Percentiles rank a stretch among this genome's conserved stretches.
phyloP scores from a whole-genome alignment of 768 basidiomycete genomes.

The Sporobolomyces pararoseus region DNA sequence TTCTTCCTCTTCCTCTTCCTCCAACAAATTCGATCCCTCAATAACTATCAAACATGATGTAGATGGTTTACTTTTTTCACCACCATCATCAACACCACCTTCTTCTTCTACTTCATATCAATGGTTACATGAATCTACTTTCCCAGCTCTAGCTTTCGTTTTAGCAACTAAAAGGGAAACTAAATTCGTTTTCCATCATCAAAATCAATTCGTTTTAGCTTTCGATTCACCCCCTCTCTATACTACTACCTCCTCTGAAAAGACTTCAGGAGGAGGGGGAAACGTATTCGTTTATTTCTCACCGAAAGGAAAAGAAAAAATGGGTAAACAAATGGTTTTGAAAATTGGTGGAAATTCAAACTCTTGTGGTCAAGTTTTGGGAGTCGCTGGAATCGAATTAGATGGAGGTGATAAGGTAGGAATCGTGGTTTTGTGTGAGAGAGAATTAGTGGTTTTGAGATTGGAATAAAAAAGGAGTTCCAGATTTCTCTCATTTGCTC shows the following conservation, averaged over 20 bases:
- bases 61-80: slow-evolving; percentile 64
- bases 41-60: slow-evolving; percentile 68
- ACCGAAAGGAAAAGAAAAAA: slow-evolving; percentile 13
- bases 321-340: slow-evolving; percentile 36
- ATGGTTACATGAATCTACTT: slow-evolving; percentile 79
- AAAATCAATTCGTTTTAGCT: slow-evolving; percentile 48
- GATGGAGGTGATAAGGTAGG: slow-evolving; percentile 11
- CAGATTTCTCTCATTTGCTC: too few relatives aligned
- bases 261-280: slow-evolving; percentile 9
- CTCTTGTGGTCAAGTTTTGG: slow-evolving; percentile 36
- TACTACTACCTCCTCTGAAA: background rate
- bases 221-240: slow-evolving; percentile 35
- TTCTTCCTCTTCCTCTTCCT: slow-evolving; percentile 29
- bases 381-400: slow-evolving; percentile 24
- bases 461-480: too few relatives aligned
- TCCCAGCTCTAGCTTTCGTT: slow-evolving; percentile 85
- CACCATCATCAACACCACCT: slow-evolving; percentile 42
- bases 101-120: background rate
- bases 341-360: slow-evolving; percentile 16
- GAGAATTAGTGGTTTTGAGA: slow-evolving; percentile 29
- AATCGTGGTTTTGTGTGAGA: slow-evolving; percentile 37
- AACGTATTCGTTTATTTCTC: slow-evolving; percentile 41
- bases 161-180: slow-evolving; percentile 88
- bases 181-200: slow-evolving; percentile 74
- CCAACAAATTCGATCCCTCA: slow-evolving; percentile 47